Evolutionary conservation across 2,329 filamentous ascomycete species (phyloP), one percentile per base, ranked within the genome.

Genomic region (Aspergillus sp.): DNA sequence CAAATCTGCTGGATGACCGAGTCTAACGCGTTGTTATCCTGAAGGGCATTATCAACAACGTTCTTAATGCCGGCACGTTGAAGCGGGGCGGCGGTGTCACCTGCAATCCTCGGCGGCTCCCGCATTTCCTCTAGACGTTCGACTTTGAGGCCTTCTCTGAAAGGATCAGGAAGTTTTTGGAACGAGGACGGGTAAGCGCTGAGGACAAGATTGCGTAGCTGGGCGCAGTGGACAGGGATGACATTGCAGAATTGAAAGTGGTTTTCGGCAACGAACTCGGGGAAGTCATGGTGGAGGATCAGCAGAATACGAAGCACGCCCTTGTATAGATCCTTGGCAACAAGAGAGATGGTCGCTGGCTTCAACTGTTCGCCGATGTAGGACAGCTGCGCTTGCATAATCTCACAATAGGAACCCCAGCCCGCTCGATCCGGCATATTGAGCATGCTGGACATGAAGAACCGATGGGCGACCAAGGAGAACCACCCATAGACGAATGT

Each of bases 231-330:
- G 51, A 87, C 85, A 1, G 93, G 90, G 57, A 98, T 89, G 68
- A 86, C 87, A 66, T 90, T 88, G 77, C 89, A 92, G 52, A 99
- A 85, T 64, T 87, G 85, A 64, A 90, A 86, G 70, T 96, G 90
- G 72, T 96, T 91, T 66, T 93, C 90, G 6, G 90, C 89, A 43
- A 99, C 78, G 74, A 96, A 99, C 56, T 97, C 92, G 0, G 93
- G 90, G 75, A 91, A 98, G 73, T 99, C 95, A 70, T 98, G 95
- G 65, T 96, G 90, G 53, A 99, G 79, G 52, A 96, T 84, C 35
- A 96, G 79, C 55, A 98, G 78, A 59, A 97, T 84, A 69, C 96
- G 92, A 48, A 96, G 79, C 1, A 90, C 86, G 8, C 89, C 91
- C 60, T 91, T 88, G 73, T 96, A 97, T 60, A 96, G 85, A 55